A percentile compares a stretch with the other conserved stretches of the same genome.
These are phyloP conservation scores for Magnolia sinica DNA, from an alignment of 164 flowering plant genomes.

Conservation along the genomic window DNA sequence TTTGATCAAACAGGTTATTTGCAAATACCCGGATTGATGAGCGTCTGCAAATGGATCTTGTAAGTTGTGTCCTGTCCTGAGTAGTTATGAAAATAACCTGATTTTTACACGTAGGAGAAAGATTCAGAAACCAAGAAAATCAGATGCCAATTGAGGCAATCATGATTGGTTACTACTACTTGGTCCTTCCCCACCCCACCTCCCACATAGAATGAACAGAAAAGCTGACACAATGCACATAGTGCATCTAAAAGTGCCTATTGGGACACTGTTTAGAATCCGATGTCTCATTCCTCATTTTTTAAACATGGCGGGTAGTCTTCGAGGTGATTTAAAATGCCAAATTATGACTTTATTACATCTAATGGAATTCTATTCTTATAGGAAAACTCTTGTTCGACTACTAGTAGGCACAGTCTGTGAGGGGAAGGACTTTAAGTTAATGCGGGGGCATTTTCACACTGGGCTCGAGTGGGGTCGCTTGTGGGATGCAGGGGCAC, in stretches of 20 bases:
- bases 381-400: too few relatives aligned
- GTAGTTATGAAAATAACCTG: background rate
- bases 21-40: constrained; percentile 40
- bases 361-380: too few relatives aligned
- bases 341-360: too few relatives aligned
- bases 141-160: background rate
- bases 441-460: too few relatives aligned
- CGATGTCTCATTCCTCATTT: background rate
- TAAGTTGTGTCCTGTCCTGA: background rate
- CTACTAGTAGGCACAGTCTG: too few relatives aligned
- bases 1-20: constrained; percentile 45
- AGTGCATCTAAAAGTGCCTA: background rate
- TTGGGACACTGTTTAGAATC: background rate
- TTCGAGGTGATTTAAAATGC: too few relatives aligned
- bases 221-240: background rate
- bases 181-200: background rate
- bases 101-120: background rate
- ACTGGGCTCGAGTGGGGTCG: too few relatives aligned
- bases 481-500: too few relatives aligned
- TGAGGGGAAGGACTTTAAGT: too few relatives aligned
- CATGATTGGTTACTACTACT: background rate
- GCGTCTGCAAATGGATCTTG: constrained; percentile 67
- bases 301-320: background rate
- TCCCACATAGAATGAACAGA: background rate
- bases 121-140: background rate